These are phyloP conservation scores for Waltergamsia citrina DNA, from an alignment of 2,329 filamentous ascomycete genomes.

Conservation along the genomic window DNA sequence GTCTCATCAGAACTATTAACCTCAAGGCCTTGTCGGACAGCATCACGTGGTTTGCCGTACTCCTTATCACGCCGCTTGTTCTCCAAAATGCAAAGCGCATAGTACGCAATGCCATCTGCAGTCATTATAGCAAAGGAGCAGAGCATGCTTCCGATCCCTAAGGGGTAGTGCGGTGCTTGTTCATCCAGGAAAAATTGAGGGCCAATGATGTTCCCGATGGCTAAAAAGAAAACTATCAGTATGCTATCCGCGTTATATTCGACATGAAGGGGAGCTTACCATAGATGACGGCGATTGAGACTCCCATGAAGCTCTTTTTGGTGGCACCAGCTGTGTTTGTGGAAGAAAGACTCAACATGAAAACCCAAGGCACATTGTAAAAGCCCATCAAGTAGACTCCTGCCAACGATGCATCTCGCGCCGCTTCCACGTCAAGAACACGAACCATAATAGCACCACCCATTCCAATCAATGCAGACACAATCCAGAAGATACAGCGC, in stretches of 20 bases:
- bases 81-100: too few species aligned
- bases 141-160: slow-evolving; percentile 17
- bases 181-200: slow-evolving; percentile 16
- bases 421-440: too few species aligned
- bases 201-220: slow-evolving; percentile 18
- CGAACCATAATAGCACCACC: slow-evolving; percentile 9
- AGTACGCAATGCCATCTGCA: too few species aligned
- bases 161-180: slow-evolving; percentile 15
- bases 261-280: not conserved
- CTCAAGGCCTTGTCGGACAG: too few species aligned
- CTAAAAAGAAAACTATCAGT: too few species aligned
- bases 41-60: too few species aligned
- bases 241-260: too few species aligned
- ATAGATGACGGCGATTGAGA: slow-evolving; percentile 17
- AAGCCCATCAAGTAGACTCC: slow-evolving; percentile 22
- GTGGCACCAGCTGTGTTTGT: slow-evolving; percentile 18
- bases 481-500: slow-evolving; percentile 19
- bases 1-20: too few species aligned
- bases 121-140: slow-evolving; percentile 15
- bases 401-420: slow-evolving; percentile 14
- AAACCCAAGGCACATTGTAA: slow-evolving; percentile 19
- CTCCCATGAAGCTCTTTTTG: slow-evolving; percentile 11
- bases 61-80: too few species aligned
- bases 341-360: slow-evolving; percentile 17
- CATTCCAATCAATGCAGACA: slow-evolving; percentile 11